Percentiles rank a stretch among this genome's conserved stretches.
Conservation (phyloP, 768 basidiomycete species). For the Coprinopsis cinerea region DNA sequence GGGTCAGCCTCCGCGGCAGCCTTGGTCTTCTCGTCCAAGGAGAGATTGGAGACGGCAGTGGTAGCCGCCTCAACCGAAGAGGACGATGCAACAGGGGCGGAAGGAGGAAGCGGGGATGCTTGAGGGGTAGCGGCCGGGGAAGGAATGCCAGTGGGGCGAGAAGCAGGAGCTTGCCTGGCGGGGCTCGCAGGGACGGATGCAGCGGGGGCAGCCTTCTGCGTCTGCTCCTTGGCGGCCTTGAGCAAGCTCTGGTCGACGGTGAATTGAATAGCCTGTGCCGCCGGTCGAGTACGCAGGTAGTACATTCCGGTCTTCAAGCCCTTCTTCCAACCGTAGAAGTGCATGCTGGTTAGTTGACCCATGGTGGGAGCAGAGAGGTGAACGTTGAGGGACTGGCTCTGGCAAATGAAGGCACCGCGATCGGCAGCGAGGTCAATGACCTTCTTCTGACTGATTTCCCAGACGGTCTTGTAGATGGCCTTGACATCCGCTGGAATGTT, state of each 20-base stretch:
- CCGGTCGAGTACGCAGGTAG: slow-evolving; percentile 92
- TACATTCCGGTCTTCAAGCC: slow-evolving; percentile 99
- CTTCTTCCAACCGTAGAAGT: slow-evolving; percentile 99
- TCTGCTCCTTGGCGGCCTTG: slow-evolving; percentile 53
- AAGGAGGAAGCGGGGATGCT: slow-evolving; percentile 3
- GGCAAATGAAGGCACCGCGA: slow-evolving; percentile 96
- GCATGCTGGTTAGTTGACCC: slow-evolving; percentile 93
- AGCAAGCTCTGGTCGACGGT: slow-evolving; percentile 84
- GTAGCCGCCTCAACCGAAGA: slow-evolving; percentile 16
- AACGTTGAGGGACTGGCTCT: slow-evolving; percentile 91
- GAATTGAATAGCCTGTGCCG: slow-evolving; percentile 96
- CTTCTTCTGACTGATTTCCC: slow-evolving; percentile 99
- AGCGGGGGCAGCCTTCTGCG: slow-evolving; percentile 19
- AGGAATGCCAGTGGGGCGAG: slow-evolving; percentile 21
- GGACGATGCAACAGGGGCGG: slow-evolving; percentile 14
- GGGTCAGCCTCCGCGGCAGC: slow-evolving; percentile 55
- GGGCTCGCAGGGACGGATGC: slow-evolving; percentile 10
- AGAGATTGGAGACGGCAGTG: slow-evolving; percentile 26
- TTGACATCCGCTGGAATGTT: slow-evolving; percentile 87
- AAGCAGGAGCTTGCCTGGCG: slow-evolving; percentile 19
- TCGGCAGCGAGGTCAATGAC: slow-evolving; percentile 98
- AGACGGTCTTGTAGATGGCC: slow-evolving; percentile 99
- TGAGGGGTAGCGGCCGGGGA: slow-evolving; percentile 15
- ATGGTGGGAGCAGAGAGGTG: slow-evolving; percentile 85
- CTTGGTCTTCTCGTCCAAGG: slow-evolving; percentile 43